A percentile compares a stretch with the other conserved stretches of the same genome.
These are phyloP conservation scores for Pythium oligandrum DNA, from an alignment of 352 stramenopile species.

Conservation along the genomic window DNA sequence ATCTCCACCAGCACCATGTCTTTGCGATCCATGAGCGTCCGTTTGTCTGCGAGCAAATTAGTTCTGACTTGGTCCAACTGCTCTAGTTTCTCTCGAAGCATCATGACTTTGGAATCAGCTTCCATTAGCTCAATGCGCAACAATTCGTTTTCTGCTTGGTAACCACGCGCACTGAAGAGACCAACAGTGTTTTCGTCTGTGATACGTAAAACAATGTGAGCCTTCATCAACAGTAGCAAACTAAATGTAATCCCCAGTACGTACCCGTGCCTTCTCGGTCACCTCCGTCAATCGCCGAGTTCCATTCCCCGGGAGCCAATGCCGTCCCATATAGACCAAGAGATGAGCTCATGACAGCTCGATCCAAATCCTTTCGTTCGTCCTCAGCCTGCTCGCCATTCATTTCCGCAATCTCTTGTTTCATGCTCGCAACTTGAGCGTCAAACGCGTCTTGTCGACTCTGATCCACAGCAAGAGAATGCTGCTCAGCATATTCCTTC, in stretches of 20 bases:
- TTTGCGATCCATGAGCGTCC: constrained; percentile 46
- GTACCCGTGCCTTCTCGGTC: constrained; percentile 45
- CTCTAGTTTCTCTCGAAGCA: constrained; percentile 50
- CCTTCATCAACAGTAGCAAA: neutral
- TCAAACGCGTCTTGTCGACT: constrained; percentile 20
- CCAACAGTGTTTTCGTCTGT: constrained; percentile 48
- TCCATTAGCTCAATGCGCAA: constrained; percentile 47
- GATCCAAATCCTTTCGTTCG: constrained; percentile 13
- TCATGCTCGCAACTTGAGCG: constrained; percentile 22
- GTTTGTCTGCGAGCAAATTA: constrained; percentile 34
- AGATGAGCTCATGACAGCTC: constrained; percentile 28
- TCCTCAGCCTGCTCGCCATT: constrained; percentile 25
- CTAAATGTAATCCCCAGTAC: constrained; percentile 1
- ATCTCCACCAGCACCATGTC: constrained; percentile 41
- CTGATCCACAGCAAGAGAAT: constrained; percentile 22
- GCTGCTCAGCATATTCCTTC: constrained; percentile 38
- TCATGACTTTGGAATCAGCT: constrained; percentile 38
- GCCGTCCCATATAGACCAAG: constrained; percentile 56
- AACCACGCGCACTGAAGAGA: constrained; percentile 35
- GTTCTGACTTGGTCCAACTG: constrained; percentile 34
- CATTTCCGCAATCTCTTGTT: constrained; percentile 33
- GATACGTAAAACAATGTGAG: constrained; percentile 1
- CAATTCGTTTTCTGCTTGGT: constrained; percentile 43
- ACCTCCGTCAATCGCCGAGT: constrained; percentile 41
- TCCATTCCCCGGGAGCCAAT: constrained; percentile 46